These are phyloP conservation scores for Vanderwaltozyma polyspora DNA, from an alignment of 805 yeast species.

Conservation along the genomic window DNA sequence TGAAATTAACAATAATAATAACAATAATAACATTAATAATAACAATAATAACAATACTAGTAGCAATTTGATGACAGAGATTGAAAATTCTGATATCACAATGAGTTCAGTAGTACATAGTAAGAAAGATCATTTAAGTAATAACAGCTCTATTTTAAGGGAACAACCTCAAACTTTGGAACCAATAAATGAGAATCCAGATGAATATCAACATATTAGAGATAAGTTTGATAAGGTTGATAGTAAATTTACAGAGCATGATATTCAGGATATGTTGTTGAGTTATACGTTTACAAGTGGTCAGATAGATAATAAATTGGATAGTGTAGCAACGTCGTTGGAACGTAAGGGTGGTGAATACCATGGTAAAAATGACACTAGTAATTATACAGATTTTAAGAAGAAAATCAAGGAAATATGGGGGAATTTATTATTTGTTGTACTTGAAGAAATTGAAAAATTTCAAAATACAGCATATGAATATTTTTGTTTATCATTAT, in stretches of 20 bases:
- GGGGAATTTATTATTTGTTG: slow-evolving; percentile 4
- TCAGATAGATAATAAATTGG: not conserved
- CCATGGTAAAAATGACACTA: slow-evolving; percentile 1
- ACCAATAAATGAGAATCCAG: slow-evolving; percentile 10
- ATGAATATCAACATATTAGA: slow-evolving; percentile 4
- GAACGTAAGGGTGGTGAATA: no score
- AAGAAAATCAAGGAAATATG: slow-evolving; percentile 4
- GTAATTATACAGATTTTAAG: not conserved
- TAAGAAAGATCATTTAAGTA: no score
- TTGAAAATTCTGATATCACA: no score
- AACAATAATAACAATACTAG: not conserved
- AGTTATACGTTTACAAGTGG: slow-evolving; percentile 5
- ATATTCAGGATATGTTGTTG: slow-evolving; percentile 6
- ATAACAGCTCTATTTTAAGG: not conserved
- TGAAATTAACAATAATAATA: not conserved
- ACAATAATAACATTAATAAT: not conserved
- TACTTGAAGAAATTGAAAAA: slow-evolving; percentile 7
- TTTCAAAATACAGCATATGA: slow-evolving; percentile 13
- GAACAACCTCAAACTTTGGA: slow-evolving; percentile 2
- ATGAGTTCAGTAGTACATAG: no score
- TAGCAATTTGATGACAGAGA: no score
- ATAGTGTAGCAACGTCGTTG: not conserved
- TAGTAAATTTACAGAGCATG: slow-evolving; percentile 8
- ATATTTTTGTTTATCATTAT: slow-evolving; percentile 14
- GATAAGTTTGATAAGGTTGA: slow-evolving; percentile 2